Evolutionary conservation across 2,329 filamentous ascomycete species (phyloP), one percentile per base, ranked within the genome.

Genomic region (Verticillium tricorpus): DNA sequence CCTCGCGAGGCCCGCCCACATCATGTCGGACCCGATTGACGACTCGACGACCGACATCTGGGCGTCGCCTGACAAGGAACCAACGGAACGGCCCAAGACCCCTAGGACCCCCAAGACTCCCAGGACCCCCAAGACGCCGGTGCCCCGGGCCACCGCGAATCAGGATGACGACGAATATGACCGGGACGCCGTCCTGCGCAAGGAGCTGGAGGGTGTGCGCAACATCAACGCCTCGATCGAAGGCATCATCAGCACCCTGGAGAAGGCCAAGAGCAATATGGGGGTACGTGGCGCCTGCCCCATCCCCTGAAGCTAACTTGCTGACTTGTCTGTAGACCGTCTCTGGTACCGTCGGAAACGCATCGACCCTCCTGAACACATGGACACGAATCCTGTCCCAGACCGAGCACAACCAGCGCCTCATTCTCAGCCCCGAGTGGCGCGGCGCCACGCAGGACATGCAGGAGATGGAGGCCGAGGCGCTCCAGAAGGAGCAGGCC

Each of bases 381-480:
- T 99, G 94, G 94, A 96, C 93, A 9, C 89, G 93, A 59, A 97
- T 99, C 67, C 85, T 99, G 14, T 95, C 92, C 7, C 95, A 99
- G 76, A 97, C 95, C 5, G 95, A 99, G 76, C 95, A 99, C 77
- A 98, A 96, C 72, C 93, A 98, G 74, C 88, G 95, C 28, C 81
- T 99, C 58, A 89, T 99, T 55, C 82, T 98, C 56, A 90, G 97
- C 71, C 91, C 92, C 2, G 82, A 87, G 62, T 99, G 94, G 93
- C 89, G 94, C 71, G 95, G 95, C 61, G 91, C 93, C 32, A 91
- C 87, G 5, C 88, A 93, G 70, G 95, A 99, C 76, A 77, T 97
- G 45, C 82, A 86, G n/a, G 92, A 96, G 64, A 85, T 93, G 61
- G 94, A 98, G 75, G 89, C 88, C 60, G 94, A 98, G 72, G 87